A percentile compares a stretch with the other conserved stretches of the same genome.
Conservation (phyloP, 208 protist genomes). For the Acanthamoeba castellanii region DNA sequence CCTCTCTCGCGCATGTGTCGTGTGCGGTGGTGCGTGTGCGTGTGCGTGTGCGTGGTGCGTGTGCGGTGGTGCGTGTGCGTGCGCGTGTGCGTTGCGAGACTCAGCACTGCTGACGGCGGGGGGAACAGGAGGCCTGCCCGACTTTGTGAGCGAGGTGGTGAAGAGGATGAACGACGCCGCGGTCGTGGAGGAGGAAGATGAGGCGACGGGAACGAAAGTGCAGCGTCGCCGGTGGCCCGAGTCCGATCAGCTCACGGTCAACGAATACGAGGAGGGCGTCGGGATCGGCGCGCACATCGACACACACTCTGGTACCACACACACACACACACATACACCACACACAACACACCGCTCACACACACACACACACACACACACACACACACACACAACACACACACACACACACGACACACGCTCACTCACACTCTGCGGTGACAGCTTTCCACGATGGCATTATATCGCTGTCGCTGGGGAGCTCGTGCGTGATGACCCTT, state of each 20-base stretch:
- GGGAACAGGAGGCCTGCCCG: neutral
- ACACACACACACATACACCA: too few species aligned
- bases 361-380: too few species aligned
- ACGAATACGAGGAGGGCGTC: conserved; percentile 61
- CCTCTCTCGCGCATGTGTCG: neutral
- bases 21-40: too few species aligned
- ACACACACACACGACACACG: too few species aligned
- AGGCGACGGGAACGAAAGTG: neutral
- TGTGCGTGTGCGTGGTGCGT: neutral
- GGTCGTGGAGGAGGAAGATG: neutral
- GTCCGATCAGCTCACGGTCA: conserved; percentile 51
- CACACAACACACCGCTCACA: too few species aligned
- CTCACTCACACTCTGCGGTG: neutral
- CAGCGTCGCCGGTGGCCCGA: conserved; percentile 19
- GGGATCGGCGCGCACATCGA: conserved; percentile 60
- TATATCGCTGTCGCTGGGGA: conserved; percentile 35
- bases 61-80: neutral
- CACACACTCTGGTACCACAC: conserved; percentile 37
- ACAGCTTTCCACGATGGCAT: conserved; percentile 65
- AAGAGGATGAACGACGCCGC: neutral
- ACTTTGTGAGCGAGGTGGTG: neutral
- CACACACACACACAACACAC: too few species aligned
- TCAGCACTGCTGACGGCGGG: too few species aligned
- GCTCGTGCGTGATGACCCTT: conserved; percentile 54
- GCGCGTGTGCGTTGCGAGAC: too few species aligned